These are phyloP conservation scores for Perkinsus marinus DNA, from an alignment of 169 alveolate species.

Conservation along the genomic window DNA sequence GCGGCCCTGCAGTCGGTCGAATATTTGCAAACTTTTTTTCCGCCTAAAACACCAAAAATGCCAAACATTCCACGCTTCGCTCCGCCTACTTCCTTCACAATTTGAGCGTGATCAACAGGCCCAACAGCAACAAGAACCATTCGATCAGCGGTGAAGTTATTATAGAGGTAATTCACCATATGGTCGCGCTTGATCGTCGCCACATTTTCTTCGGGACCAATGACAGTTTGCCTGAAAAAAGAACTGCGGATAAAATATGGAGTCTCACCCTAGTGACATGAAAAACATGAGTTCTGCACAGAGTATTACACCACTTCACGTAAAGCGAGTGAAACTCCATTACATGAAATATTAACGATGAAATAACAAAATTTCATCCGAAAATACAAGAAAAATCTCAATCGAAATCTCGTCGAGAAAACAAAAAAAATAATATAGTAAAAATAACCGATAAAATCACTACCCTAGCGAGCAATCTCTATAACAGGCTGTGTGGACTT, in stretches of 20 bases:
- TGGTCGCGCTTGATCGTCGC: conserved; percentile 61
- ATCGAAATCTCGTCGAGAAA: too few relatives aligned
- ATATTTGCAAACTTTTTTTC: conserved; percentile 7
- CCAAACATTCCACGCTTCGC: neutral
- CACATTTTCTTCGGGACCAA: conserved; percentile 70
- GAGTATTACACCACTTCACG: too few relatives aligned
- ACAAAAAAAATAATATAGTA: too few relatives aligned
- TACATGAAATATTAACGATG: too few relatives aligned
- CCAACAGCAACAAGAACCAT: conserved; percentile 37
- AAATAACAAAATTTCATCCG: too few relatives aligned
- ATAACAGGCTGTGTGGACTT: conserved; percentile 14
- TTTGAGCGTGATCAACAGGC: conserved; percentile 11
- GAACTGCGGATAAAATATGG: too few relatives aligned
- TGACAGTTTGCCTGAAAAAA: neutral
- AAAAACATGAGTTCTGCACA: too few relatives aligned
- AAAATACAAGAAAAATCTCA: too few relatives aligned
- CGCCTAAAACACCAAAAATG: neutral
- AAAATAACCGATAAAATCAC: too few relatives aligned
- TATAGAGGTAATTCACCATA: conserved; percentile 62
- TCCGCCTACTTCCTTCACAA: neutral
- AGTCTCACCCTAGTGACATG: too few relatives aligned
- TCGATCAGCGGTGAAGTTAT: conserved; percentile 78
- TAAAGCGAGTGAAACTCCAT: too few relatives aligned
- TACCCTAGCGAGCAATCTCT: neutral
- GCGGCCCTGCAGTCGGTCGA: neutral